Conservation (phyloP, 108 stramenopile genomes). For the Cyclotella kingstonii region DNA sequence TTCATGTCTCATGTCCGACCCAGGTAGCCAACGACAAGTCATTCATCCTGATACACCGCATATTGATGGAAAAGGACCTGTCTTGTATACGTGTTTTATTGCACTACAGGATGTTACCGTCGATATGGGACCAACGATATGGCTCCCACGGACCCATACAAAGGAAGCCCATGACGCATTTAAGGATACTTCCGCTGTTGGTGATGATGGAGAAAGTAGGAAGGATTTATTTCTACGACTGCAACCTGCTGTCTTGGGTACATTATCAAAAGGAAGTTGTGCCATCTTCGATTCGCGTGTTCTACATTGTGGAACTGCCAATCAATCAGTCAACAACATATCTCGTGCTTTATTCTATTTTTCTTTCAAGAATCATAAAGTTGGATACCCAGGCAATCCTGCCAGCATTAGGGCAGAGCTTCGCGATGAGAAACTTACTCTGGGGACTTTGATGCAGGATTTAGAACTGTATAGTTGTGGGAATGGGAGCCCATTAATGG, state of each 20-base stretch:
- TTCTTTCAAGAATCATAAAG: constrained; percentile 59
- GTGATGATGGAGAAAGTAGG: constrained; percentile 29
- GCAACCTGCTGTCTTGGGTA: constrained; percentile 53
- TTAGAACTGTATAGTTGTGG: constrained; percentile 23
- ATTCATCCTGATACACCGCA: constrained; percentile 83
- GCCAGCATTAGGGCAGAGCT: constrained; percentile 66
- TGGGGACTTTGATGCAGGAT: constrained; percentile 30
- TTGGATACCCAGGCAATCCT: constrained; percentile 72
- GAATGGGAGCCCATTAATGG: constrained; percentile 33
- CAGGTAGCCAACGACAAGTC: constrained; percentile 75
- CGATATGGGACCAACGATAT: constrained; percentile 85
- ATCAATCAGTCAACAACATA: constrained; percentile 36
- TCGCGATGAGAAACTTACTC: constrained; percentile 7
- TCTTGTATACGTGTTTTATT: constrained; percentile 75
- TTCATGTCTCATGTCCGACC: constrained; percentile 69
- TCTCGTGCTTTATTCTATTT: constrained; percentile 76
- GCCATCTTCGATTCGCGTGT: constrained; percentile 76
- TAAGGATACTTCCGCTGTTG: constrained; percentile 36
- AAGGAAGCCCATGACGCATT: constrained; percentile 54
- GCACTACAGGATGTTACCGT: constrained; percentile 72
- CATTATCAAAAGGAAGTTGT: constrained; percentile 72
- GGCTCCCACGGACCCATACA: constrained; percentile 69
- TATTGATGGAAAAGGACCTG: constrained; percentile 47
- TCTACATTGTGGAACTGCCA: constrained; percentile 77
- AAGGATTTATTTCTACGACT: constrained; percentile 64